Percentiles rank a stretch among this genome's conserved stretches.
phyloP scores from a whole-genome alignment of 352 stramenopile species.

The Phytophthora constricta region DNA sequence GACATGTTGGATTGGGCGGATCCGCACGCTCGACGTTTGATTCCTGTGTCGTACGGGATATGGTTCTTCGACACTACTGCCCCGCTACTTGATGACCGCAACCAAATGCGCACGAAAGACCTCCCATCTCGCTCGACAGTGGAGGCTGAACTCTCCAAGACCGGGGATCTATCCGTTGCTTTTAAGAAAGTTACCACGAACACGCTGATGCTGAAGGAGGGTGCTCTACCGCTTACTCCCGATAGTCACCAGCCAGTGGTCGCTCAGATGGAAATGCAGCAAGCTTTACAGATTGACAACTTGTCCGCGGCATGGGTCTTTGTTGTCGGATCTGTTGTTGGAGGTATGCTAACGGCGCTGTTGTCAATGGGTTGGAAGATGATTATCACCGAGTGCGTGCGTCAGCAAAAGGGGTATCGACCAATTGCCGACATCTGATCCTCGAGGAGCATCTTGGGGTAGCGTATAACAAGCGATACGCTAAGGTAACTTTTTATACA shows the following conservation, averaged over 20 bases:
- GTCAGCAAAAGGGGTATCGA: slow-evolving; percentile 29
- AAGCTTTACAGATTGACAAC: slow-evolving; percentile 9
- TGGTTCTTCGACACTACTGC: slow-evolving; percentile 72
- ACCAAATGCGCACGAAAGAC: slow-evolving; percentile 57
- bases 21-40: slow-evolving; percentile 43
- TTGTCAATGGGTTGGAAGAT: slow-evolving; percentile 35
- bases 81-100: slow-evolving; percentile 45
- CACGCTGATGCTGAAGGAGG: no score
- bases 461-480: not conserved
- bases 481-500: no score
- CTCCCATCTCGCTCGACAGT: slow-evolving; percentile 60
- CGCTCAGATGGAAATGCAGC: slow-evolving; percentile 22
- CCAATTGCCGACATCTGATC: slow-evolving; percentile 29
- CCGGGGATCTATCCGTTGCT: slow-evolving; percentile 1
- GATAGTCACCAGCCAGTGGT: slow-evolving; percentile 3
- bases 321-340: slow-evolving; percentile 28
- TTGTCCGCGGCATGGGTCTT: slow-evolving; percentile 24
- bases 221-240: not conserved
- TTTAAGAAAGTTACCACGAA: slow-evolving; percentile 8
- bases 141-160: slow-evolving; percentile 37
- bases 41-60: slow-evolving; percentile 67
- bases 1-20: slow-evolving; percentile 62
- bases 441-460: not conserved
- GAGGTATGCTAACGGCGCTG: slow-evolving; percentile 32
- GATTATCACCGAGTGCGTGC: slow-evolving; percentile 30